Evolutionary conservation across 106 monocot genomes (phyloP).

Genomic region (Vanilla planifolia): DNA sequence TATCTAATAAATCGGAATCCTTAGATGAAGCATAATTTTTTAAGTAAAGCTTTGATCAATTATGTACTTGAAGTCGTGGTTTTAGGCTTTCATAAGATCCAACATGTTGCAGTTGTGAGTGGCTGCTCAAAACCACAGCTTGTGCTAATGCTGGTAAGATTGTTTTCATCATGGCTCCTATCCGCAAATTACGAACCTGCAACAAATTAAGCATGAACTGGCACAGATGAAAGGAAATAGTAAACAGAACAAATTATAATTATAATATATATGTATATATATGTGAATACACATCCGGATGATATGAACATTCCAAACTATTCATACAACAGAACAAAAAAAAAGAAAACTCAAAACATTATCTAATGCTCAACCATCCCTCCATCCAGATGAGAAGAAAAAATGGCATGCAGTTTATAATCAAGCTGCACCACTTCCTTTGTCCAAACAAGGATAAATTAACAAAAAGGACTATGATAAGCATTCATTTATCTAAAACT

Average conservation of each 20-base stretch:
- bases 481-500: no score
- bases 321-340: not conserved
- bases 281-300: not conserved
- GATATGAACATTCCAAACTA: not conserved
- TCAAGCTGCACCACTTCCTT: not conserved
- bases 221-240: not conserved
- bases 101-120: conserved; percentile 9
- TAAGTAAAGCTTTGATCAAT: no score
- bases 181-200: conserved; percentile 83
- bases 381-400: not conserved
- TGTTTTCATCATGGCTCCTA: conserved; percentile 96
- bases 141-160: conserved; percentile 88
- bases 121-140: conserved; percentile 60
- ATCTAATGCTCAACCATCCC: no score
- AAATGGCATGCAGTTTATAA: not conserved
- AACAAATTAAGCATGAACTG: conserved; percentile 4
- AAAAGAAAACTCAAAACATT: not conserved
- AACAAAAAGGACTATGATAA: no score
- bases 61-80: conserved; percentile 60
- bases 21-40: no score
- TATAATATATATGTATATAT: no score
- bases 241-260: not conserved
- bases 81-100: conserved; percentile 38
- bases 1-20: no score
- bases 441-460: not conserved